Evolutionary conservation across 1,284 basidiomycete genomes (phyloP).

Genomic region (Ceratobasidium papillatum): DNA sequence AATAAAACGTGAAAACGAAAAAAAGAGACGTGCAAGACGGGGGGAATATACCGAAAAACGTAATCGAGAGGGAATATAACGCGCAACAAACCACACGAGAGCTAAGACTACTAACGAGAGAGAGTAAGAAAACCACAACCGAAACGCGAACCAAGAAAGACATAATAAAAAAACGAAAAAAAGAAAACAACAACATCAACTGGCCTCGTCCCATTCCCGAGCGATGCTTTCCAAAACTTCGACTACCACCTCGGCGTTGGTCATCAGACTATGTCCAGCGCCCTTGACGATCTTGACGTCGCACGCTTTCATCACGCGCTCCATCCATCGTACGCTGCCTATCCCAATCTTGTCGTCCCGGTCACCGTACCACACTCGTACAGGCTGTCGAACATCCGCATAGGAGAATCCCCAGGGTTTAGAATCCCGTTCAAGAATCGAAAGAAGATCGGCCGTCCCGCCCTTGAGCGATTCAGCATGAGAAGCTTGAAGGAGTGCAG

Average conservation of each 20-base stretch:
- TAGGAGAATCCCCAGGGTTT: constrained; percentile 57
- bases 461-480: constrained; percentile 94
- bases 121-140: background rate
- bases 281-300: constrained; percentile 83
- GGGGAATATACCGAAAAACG: constrained; percentile 10
- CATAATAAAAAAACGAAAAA: background rate
- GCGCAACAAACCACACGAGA: constrained; percentile 1
- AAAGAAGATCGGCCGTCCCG: constrained; percentile 87
- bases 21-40: background rate
- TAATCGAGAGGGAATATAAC: constrained; percentile 6
- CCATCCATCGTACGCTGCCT: constrained; percentile 89
- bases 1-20: too few relatives aligned
- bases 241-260: constrained; percentile 84
- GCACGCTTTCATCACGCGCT: constrained; percentile 83
- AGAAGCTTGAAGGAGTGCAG: constrained; percentile 90
- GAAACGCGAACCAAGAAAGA: constrained; percentile 17
- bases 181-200: background rate
- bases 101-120: constrained; percentile 10
- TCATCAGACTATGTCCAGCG: constrained; percentile 93
- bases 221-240: constrained; percentile 78
- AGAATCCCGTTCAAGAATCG: constrained; percentile 46
- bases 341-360: constrained; percentile 92
- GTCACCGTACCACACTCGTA: constrained; percentile 93
- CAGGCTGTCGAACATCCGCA: constrained; percentile 74
- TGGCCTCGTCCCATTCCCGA: constrained; percentile 48